Conservation (phyloP, 2,329 filamentous ascomycete genomes). For the Verticillium dahliae region DNA sequence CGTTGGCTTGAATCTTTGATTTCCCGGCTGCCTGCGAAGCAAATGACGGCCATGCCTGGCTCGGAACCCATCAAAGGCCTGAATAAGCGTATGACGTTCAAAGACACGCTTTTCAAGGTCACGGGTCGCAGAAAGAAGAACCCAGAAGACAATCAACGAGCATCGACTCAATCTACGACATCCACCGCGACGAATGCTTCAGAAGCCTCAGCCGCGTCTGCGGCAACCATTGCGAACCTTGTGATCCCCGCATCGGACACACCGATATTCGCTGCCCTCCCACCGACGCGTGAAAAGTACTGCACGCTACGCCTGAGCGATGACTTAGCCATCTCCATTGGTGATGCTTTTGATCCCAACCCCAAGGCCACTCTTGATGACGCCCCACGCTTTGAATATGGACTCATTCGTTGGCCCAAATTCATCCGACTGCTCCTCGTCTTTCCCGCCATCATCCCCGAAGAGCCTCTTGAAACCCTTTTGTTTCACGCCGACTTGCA, state of each 20-base stretch:
- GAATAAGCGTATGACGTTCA: slow-evolving; percentile 2
- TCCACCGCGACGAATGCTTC: not conserved
- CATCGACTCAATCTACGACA: not conserved
- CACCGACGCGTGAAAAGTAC: slow-evolving; percentile 8
- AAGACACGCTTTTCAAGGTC: slow-evolving; percentile 1
- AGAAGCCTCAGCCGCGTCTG: not conserved
- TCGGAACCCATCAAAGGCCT: not conserved
- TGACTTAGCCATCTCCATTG: slow-evolving; percentile 9
- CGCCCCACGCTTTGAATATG: slow-evolving; percentile 8
- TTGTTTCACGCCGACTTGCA: slow-evolving; percentile 13
- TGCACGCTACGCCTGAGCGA: slow-evolving; percentile 9
- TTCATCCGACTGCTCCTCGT: slow-evolving; percentile 11
- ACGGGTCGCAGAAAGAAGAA: not conserved
- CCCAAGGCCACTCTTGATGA: slow-evolving; percentile 5
- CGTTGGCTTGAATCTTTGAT: not conserved
- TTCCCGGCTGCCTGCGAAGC: slow-evolving; percentile 1
- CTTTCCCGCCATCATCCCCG: slow-evolving; percentile 4
- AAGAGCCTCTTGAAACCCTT: slow-evolving; percentile 11
- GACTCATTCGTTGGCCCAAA: slow-evolving; percentile 8
- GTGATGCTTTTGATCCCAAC: slow-evolving; percentile 11
- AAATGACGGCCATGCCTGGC: not conserved
- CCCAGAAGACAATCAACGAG: not conserved
- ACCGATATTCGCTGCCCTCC: not conserved
- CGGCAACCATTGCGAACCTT: not conserved
- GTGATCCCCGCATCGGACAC: not conserved